These are phyloP conservation scores for Fusarium sp. DNA, from an alignment of 2,329 filamentous ascomycete genomes.

Conservation along the genomic window DNA sequence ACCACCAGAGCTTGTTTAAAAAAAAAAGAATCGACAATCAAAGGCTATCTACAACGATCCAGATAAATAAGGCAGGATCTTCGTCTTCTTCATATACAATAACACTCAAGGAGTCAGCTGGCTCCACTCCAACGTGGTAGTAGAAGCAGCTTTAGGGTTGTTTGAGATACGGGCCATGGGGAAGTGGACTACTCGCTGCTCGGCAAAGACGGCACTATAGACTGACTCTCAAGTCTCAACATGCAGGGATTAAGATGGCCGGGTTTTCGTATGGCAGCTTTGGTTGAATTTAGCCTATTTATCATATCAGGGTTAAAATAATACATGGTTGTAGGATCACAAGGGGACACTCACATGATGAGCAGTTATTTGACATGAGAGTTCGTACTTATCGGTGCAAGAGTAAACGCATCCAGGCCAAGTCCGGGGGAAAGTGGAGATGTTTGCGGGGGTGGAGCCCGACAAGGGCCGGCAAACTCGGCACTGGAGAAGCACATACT, in stretches of 20 bases:
- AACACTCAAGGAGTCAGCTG: background rate
- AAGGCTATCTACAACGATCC: background rate
- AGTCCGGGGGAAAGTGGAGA: background rate
- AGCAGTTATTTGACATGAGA: background rate
- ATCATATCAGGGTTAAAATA: too few relatives aligned
- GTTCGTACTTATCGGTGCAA: background rate
- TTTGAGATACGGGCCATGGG: background rate
- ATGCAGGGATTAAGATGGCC: background rate
- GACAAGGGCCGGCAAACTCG: background rate
- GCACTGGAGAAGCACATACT: background rate
- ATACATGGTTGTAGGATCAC: too few relatives aligned
- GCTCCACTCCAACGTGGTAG: background rate
- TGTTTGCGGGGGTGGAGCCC: background rate
- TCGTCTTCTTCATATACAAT: background rate
- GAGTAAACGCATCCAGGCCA: background rate
- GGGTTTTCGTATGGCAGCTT: background rate
- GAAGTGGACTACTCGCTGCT: background rate
- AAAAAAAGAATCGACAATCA: background rate
- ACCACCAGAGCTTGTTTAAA: accelerated
- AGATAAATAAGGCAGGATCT: background rate
- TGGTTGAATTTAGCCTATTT: background rate
- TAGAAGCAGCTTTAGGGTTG: background rate
- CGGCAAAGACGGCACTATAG: background rate
- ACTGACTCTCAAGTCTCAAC: background rate
- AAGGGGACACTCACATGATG: background rate